Base-by-base conservation (phyloP, 345 rosid species). In the Abelmoschus esculentus region DNA sequence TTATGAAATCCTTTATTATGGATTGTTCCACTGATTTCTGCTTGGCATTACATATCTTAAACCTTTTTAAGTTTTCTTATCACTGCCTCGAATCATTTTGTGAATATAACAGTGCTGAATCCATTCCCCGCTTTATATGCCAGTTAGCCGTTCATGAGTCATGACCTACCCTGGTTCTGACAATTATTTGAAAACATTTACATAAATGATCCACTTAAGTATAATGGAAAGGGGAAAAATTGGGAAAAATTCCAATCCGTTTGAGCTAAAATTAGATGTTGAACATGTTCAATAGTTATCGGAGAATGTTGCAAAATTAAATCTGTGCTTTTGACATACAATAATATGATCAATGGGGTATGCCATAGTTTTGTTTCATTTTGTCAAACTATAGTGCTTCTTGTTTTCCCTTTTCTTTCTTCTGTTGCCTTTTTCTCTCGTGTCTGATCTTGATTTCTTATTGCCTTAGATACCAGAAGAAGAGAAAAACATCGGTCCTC, bases 401-500 rank as follows among this genome's bases (percentile, higher is more conserved):
- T 11, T 19, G 6, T 38, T 72, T 53, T 62, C 46, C 5, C 61
- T n/a, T 1, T 62, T 55, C 65, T 56, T 36, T 38, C 47, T 46
- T 38, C 26, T 22, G 26, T 22, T 22, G 26, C 26, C 26, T 22
- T 1, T 22, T 18, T 6, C 60, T 10, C 12, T 32, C 7, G n/a
- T 28, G 40, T 49, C 26, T 60, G 10, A 56, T 62, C 62, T 67
- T 61, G 68, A 3, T 62, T 70, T 34, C 54, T 70, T 61, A 55
- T 61, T 66, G 68, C 55, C 57, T 44, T 73, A 88, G 93, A 81
- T 88, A 53, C 90, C 85, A 0, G 93, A 88, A 65, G 93, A 88
- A 76, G 90, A 88, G 83, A 86, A 88, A 74, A 81, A 83, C 79
- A 73, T 84, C 61, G 87, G 87, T 61, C 85, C 83, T 44, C 83